Conservation (phyloP, 768 basidiomycete species). For the Leccinum fibrillosum region DNA sequence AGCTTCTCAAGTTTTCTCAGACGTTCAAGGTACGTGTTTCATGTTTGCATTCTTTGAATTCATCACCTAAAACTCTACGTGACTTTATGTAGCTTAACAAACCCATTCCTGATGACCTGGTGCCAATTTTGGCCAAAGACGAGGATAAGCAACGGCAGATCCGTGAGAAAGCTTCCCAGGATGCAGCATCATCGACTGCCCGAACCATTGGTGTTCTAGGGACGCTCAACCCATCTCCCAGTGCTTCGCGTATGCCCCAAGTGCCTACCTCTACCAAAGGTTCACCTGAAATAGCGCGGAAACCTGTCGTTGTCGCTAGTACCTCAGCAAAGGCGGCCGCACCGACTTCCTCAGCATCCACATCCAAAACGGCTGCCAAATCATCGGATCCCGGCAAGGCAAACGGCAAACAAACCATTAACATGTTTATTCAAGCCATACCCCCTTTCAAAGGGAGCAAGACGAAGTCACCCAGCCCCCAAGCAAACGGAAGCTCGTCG, state of each 20-base stretch:
- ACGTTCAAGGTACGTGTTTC: conserved; percentile 79
- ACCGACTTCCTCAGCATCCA: conserved; percentile 28
- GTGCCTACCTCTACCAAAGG: conserved; percentile 30
- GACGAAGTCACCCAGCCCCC: conserved; percentile 30
- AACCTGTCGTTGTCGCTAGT: conserved; percentile 24
- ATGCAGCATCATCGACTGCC: conserved; percentile 63
- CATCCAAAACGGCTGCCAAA: conserved; percentile 32
- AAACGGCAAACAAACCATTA: conserved; percentile 47
- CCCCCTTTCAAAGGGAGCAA: conserved; percentile 83
- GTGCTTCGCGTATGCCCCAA: conserved; percentile 43
- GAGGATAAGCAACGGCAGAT: conserved; percentile 86
- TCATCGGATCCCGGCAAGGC: conserved; percentile 30
- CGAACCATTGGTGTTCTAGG: conserved; percentile 63
- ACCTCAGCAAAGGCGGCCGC: conserved; percentile 26
- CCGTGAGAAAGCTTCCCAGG: conserved; percentile 68
- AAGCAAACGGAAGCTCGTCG: conserved; percentile 31
- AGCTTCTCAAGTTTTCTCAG: conserved; percentile 89
- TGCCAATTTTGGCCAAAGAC: conserved; percentile 90
- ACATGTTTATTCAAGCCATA: conserved; percentile 85
- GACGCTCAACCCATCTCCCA: conserved; percentile 39
- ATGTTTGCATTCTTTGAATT: background rate
- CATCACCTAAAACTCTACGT: background rate
- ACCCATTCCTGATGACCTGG: conserved; percentile 92
- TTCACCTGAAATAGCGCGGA: conserved; percentile 26
- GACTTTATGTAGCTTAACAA: conserved; percentile 68